Evolutionary conservation across 768 basidiomycete species (phyloP).

Genomic region (Collybia sordida): DNA sequence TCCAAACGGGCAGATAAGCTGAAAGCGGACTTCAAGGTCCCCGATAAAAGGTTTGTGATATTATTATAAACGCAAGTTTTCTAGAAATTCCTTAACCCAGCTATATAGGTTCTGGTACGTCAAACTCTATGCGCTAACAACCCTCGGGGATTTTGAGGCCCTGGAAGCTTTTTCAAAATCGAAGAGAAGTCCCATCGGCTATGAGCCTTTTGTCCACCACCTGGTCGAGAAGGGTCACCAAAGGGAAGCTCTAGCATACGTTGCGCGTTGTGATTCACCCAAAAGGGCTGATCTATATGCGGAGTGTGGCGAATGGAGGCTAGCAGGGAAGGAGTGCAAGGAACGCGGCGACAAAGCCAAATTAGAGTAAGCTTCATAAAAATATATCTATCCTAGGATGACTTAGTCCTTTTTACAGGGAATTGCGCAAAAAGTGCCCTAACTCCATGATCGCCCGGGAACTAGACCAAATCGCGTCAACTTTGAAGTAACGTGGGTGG

Average conservation of each 20-base stretch:
- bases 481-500: constrained; percentile 53
- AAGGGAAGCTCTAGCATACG: constrained; percentile 77
- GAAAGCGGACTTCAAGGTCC: constrained; percentile 87
- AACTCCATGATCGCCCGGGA: constrained; percentile 82
- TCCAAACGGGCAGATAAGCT: constrained; percentile 88
- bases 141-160: constrained; percentile 80
- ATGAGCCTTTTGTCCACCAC: constrained; percentile 85
- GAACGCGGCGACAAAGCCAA: constrained; percentile 83
- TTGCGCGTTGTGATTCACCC: constrained; percentile 81
- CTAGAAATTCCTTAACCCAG: background rate
- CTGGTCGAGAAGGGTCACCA: constrained; percentile 71
- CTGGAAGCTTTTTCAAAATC: constrained; percentile 85
- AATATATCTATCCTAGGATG: background rate
- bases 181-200: constrained; percentile 92
- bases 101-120: constrained; percentile 86
- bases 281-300: constrained; percentile 87
- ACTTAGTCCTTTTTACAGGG: constrained; percentile 37
- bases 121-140: constrained; percentile 81
- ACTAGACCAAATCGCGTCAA: constrained; percentile 59
- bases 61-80: background rate
- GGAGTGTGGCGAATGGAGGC: constrained; percentile 86
- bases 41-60: constrained; percentile 80
- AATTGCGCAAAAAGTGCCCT: constrained; percentile 71
- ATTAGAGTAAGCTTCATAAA: constrained; percentile 65
- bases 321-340: constrained; percentile 88